Percentiles rank a stretch among this genome's conserved stretches.
These are phyloP conservation scores for Arthroderma uncinatum DNA, from an alignment of 2,329 filamentous ascomycete genomes.

Conservation along the genomic window DNA sequence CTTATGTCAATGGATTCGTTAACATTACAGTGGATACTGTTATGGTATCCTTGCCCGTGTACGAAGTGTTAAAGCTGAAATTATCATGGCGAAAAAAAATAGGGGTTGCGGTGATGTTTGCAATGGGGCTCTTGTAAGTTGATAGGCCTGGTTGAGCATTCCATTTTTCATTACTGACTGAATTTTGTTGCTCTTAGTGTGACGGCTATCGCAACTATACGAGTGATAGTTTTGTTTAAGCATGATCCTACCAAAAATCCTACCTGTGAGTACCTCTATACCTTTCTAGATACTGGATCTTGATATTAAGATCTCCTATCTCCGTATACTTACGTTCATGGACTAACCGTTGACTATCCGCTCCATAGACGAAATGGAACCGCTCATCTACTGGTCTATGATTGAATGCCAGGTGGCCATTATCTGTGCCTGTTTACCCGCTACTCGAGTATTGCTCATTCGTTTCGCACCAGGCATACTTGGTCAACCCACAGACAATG, in stretches of 20 bases:
- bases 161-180: background rate
- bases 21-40: slow-evolving; percentile 17
- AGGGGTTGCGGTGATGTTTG: slow-evolving; percentile 7
- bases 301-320: no score
- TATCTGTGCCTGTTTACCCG: slow-evolving; percentile 10
- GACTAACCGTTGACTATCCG: background rate
- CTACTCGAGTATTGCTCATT: slow-evolving; percentile 3
- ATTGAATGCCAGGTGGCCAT: slow-evolving; percentile 10
- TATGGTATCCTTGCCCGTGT: slow-evolving; percentile 18
- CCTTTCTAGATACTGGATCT: no score
- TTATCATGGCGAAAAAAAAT: slow-evolving; percentile 15
- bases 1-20: slow-evolving; percentile 15
- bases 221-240: background rate
- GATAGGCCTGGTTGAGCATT: background rate
- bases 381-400: slow-evolving; percentile 8
- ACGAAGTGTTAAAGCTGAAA: slow-evolving; percentile 18
- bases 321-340: no score
- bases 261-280: background rate
- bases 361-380: slow-evolving; percentile 4
- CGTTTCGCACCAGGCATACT: background rate
- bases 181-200: background rate
- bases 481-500: background rate
- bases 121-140: slow-evolving; percentile 2
- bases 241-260: background rate
- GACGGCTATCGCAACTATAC: background rate